Conservation (phyloP, 495 filamentous ascomycete species). For the Neurospora sp. region DNA sequence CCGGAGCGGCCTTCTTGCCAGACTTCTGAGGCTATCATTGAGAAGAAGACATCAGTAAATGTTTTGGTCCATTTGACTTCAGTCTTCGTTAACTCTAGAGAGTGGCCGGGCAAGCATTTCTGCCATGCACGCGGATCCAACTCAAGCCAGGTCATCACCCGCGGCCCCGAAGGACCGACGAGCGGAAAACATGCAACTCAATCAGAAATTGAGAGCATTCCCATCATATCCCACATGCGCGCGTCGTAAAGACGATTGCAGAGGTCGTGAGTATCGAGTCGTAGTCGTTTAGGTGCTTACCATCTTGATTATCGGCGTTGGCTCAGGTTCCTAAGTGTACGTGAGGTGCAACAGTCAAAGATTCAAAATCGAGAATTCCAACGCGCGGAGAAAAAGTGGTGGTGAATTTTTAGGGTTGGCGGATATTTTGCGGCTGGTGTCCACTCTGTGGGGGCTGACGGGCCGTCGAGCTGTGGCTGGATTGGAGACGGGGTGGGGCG, state of each 20-base stretch:
- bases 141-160: slow-evolving; percentile 83
- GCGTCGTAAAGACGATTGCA: slow-evolving; percentile 6
- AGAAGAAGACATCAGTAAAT: slow-evolving; percentile 96
- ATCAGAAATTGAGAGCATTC: slow-evolving; percentile 20
- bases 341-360: slow-evolving; percentile 17
- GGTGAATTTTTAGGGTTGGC: slow-evolving; percentile 22
- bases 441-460: slow-evolving; percentile 3
- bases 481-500: neutral
- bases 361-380: slow-evolving; percentile 11
- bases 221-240: neutral
- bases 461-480: slow-evolving; percentile 5
- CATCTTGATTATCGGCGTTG: slow-evolving; percentile 29
- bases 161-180: slow-evolving; percentile 37
- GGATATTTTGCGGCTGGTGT: slow-evolving; percentile 15
- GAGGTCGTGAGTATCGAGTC: slow-evolving; percentile 10
- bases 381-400: slow-evolving; percentile 16
- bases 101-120: slow-evolving; percentile 56
- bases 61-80: slow-evolving; percentile 57
- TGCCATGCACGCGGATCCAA: slow-evolving; percentile 36
- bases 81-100: slow-evolving; percentile 90
- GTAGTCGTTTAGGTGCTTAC: slow-evolving; percentile 30
- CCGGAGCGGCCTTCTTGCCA: slow-evolving; percentile 90
- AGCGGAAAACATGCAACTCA: slow-evolving; percentile 41
- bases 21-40: slow-evolving; percentile 99
- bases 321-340: slow-evolving; percentile 16